Percentiles rank a stretch among this genome's conserved stretches.
Evolutionary conservation across 331 rosid species (phyloP).

Genomic region (Acacia pycnantha): DNA sequence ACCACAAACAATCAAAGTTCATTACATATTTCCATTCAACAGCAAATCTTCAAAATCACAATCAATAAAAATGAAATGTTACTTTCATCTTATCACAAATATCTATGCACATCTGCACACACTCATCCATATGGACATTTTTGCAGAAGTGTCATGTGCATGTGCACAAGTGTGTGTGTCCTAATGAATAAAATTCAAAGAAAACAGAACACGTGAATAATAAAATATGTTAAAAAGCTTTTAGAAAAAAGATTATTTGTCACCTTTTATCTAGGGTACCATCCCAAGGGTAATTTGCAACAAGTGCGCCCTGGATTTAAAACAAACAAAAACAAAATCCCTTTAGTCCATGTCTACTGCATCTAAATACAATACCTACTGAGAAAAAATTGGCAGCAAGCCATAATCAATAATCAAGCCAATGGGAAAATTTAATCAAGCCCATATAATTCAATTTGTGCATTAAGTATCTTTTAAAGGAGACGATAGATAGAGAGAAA

Average conservation of each 20-base stretch:
- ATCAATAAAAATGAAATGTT: background rate
- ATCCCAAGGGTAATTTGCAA: slow-evolving; percentile 99
- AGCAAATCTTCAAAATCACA: background rate
- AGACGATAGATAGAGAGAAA: slow-evolving; percentile 16
- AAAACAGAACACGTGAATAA: slow-evolving; percentile 1
- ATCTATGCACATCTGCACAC: background rate
- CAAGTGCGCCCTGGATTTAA: slow-evolving; percentile 73
- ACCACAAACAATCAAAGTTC: background rate
- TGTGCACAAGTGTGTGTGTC: background rate
- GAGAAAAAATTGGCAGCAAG: slow-evolving; percentile 2
- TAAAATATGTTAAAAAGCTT: background rate
- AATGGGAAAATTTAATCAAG: slow-evolving; percentile 17
- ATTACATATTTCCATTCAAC: background rate
- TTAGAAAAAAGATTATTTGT: slow-evolving; percentile 15
- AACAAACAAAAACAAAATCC: background rate
- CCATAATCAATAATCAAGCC: slow-evolving; percentile 11
- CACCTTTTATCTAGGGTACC: slow-evolving; percentile 81
- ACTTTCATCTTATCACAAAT: background rate
- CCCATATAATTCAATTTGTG: background rate
- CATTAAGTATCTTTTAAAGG: slow-evolving; percentile 18
- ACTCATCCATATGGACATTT: background rate
- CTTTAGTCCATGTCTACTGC: slow-evolving; percentile 21
- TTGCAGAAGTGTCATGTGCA: background rate
- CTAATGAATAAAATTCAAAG: slow-evolving; percentile 1
- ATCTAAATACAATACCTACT: background rate